phyloP scores from a whole-genome alignment of 2,329 filamentous ascomycete species.

The Hypoxylon sp. region DNA sequence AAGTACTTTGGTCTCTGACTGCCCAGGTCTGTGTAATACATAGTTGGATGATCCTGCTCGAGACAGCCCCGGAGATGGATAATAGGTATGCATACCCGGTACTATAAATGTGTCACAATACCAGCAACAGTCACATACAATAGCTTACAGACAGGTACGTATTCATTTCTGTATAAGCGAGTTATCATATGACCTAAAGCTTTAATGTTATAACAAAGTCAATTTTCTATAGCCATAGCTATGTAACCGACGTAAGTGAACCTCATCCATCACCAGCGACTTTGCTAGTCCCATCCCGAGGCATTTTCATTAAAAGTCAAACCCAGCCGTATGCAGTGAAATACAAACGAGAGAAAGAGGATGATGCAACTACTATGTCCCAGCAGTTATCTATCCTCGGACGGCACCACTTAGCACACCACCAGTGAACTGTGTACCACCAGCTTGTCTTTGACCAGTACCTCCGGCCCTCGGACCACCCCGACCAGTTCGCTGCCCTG shows the following conservation, averaged over 20 bases:
- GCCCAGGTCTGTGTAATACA: too few species aligned
- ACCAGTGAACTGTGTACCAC: conserved; percentile 85
- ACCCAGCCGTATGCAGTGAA: conserved; percentile 50
- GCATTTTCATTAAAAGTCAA: conserved; percentile 47
- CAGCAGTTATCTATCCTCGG: conserved; percentile 63
- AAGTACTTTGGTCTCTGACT: too few species aligned
- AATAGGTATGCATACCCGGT: too few species aligned
- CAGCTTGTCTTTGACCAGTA: conserved; percentile 75
- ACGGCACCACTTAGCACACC: conserved; percentile 81
- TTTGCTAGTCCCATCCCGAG: conserved; percentile 45
- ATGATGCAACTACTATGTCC: conserved; percentile 31
- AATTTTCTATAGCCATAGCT: conserved; percentile 47
- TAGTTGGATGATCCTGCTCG: too few species aligned
- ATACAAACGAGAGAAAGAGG: conserved; percentile 50
- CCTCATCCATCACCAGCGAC: conserved; percentile 38
- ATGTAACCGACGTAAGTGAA: conserved; percentile 43
- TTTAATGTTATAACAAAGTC: conserved; percentile 26
- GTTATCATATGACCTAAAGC: neutral
- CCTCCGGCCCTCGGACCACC: conserved; percentile 65
- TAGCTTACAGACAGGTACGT: neutral
- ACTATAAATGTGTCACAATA: neutral
- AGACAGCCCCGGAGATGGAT: too few species aligned
- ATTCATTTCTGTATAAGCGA: neutral
- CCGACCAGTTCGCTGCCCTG: conserved; percentile 67
- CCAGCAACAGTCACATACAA: neutral